These are phyloP conservation scores for Flueggea neowawraea DNA, from an alignment of 441 rosid genomes.

Conservation along the genomic window DNA sequence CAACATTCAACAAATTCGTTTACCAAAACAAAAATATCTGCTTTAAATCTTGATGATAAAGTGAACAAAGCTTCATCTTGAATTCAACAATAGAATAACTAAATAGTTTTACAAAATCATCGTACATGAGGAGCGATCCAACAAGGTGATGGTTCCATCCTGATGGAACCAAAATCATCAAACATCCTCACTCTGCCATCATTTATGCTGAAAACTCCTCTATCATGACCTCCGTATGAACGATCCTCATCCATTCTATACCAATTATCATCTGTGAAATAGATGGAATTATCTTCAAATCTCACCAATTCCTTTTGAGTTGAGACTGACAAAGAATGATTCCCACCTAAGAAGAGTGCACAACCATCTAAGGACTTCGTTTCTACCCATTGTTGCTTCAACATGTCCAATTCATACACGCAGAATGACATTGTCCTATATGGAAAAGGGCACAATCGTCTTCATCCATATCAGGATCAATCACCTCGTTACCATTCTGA, in stretches of 20 bases:
- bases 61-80: no score
- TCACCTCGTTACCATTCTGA: not conserved
- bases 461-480: not conserved
- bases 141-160: no score
- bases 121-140: no score
- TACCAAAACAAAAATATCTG: no score
- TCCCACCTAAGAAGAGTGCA: not conserved
- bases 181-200: not conserved
- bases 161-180: not conserved
- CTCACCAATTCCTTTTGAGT: not conserved
- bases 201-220: not conserved
- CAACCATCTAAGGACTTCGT: not conserved
- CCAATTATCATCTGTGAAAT: conserved; percentile 1
- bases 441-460: not conserved
- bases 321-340: not conserved
- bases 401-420: not conserved
- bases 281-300: not conserved
- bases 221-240: conserved; percentile 4
- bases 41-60: no score
- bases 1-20: no score
- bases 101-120: no score
- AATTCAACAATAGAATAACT: no score
- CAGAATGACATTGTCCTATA: not conserved
- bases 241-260: not conserved
- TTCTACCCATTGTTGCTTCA: not conserved